Evolutionary conservation across 2,329 filamentous ascomycete species (phyloP), one percentile per base, ranked within the genome.

Genomic region (Xylariaceae sp.): DNA sequence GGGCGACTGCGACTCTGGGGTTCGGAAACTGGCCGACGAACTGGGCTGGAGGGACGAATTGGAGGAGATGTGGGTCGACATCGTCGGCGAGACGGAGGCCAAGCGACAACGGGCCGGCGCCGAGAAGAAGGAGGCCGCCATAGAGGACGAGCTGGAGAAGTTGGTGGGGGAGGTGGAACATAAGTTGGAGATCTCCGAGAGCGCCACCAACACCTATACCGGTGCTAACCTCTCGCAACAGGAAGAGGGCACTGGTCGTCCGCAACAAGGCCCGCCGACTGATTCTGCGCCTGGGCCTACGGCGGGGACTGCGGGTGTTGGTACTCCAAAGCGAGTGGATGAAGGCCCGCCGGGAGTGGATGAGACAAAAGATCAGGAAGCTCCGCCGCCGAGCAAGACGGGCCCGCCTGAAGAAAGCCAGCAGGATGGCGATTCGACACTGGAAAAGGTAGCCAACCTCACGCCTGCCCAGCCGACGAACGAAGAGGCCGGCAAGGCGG

Each of bases 21-120:
- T 98, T 1, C 81, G 89, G 51, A 86, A 84, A 70, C 79, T 99
- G 37, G 93, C 93, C 1, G 81, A 88, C 61, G 87, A 87, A 23
- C 81, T 96, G 43, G 93, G 92, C 0, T 99, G 95, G 95, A 74
- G 83, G 7, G 85, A 91, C 1, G 93, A 98, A 69, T 78, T 99
- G 16, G 91, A 97, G 70, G 73, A 70, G 2, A 66, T 90, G 50
- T 98, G 92, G 92, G 79, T 85, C 20, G 74, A 76, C 44, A 82
- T 88, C 0, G 88, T 89, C 7, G 84, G 89, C 3, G 77, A 86
- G 20, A 76, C 82, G 59, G 79, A 85, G 65, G 81, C 82, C 20
- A 77, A 76, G 64, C 79, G 75, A 57, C 81, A 82, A 67, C 63
- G 77, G 56, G 74, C 67, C 62, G 6, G 63, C 68, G 7, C 62